Evolutionary conservation across 2,329 filamentous ascomycete genomes (phyloP).

Genomic region (Colletotrichum magnum): DNA sequence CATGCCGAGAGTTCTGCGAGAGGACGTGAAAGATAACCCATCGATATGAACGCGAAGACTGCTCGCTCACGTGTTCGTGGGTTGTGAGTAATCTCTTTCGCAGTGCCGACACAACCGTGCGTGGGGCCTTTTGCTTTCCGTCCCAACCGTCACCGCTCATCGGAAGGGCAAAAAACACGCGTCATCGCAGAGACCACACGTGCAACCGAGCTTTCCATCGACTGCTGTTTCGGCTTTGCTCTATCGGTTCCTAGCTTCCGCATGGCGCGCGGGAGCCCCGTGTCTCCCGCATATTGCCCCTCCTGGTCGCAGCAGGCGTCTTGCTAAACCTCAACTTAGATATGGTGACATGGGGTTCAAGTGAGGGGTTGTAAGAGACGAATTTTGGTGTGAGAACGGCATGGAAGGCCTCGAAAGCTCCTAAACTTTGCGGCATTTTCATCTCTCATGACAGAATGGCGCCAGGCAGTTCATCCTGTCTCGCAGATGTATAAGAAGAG

Average conservation of each 20-base stretch:
- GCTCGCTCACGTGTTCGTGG: background rate
- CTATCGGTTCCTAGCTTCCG: background rate
- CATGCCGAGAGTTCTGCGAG: constrained; percentile 7
- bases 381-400: too few species aligned
- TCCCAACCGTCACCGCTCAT: constrained; percentile 3
- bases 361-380: too few species aligned
- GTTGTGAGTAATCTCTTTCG: background rate
- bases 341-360: too few species aligned
- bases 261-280: background rate
- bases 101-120: constrained; percentile 27
- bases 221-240: background rate
- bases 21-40: background rate
- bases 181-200: constrained; percentile 16
- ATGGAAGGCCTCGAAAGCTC: background rate
- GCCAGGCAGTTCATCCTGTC: background rate
- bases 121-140: background rate
- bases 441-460: background rate
- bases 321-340: background rate
- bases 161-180: constrained; percentile 10
- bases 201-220: background rate
- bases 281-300: constrained; percentile 2
- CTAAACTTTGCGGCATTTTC: too few species aligned
- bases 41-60: background rate
- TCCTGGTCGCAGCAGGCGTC: background rate
- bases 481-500: constrained; percentile 17